These are phyloP conservation scores for Vitis hybrid DNA, from an alignment of 177 flowering plant genomes.

Conservation along the genomic window DNA sequence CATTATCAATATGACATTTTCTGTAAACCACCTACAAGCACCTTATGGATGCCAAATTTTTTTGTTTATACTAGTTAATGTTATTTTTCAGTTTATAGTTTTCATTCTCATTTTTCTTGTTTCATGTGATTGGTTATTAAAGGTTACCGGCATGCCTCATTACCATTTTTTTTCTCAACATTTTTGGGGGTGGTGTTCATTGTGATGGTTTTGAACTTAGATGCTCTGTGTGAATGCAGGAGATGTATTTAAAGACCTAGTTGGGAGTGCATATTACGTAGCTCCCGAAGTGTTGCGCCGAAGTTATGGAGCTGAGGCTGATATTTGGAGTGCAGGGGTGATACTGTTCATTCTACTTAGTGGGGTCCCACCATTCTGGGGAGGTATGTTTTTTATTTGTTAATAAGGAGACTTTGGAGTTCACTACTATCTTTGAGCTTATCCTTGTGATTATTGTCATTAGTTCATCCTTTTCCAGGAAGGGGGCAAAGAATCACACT, in stretches of 20 bases:
- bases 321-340: constrained; percentile 98
- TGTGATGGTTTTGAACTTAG: constrained; percentile 10
- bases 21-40: not conserved
- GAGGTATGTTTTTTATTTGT: constrained; percentile 46
- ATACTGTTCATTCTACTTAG: constrained; percentile 88
- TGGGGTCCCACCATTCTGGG: constrained; percentile 97
- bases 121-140: not conserved
- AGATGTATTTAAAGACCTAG: constrained; percentile 80
- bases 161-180: not conserved
- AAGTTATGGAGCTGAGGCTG: constrained; percentile 83
- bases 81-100: not conserved
- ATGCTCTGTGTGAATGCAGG: constrained; percentile 47
- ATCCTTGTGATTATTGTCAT: too few species aligned
- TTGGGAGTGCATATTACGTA: constrained; percentile 95
- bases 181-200: not conserved
- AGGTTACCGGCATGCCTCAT: not conserved
- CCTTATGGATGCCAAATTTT: not conserved
- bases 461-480: too few species aligned
- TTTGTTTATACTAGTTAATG: not conserved
- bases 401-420: not conserved
- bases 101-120: not conserved
- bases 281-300: constrained; percentile 91
- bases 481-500: too few species aligned
- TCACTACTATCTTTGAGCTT: too few species aligned
- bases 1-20: not conserved